phyloP scores from a whole-genome alignment of 2,329 filamentous ascomycete species.

The Periconia sp. region DNA sequence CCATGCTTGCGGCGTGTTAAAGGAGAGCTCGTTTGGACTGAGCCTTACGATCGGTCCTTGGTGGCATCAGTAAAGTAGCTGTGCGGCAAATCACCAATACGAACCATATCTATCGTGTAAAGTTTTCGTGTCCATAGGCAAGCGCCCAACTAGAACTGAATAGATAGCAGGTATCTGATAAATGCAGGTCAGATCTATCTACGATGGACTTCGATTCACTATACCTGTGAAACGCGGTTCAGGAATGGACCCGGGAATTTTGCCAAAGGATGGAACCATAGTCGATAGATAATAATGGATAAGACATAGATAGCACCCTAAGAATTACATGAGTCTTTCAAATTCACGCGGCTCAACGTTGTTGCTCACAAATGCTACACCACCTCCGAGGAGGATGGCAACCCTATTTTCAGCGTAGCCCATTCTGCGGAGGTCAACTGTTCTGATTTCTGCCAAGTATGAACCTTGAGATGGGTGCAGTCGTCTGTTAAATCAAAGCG shows the following conservation, averaged over 20 bases:
- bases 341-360: too few species aligned
- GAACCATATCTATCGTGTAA: conserved; percentile 31
- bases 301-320: too few species aligned
- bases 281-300: conserved; percentile 12
- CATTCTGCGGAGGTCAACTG: neutral
- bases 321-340: too few species aligned
- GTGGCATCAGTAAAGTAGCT: neutral
- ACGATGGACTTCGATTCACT: too few species aligned
- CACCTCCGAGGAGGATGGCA: neutral
- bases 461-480: too few species aligned
- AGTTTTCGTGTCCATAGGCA: conserved; percentile 23
- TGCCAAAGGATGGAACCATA: conserved; percentile 19
- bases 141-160: conserved; percentile 15
- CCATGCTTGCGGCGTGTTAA: conserved; percentile 49
- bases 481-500: too few species aligned
- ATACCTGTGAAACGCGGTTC: conserved; percentile 18
- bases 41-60: conserved; percentile 54
- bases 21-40: conserved; percentile 56
- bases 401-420: conserved; percentile 2
- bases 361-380: conserved; percentile 2
- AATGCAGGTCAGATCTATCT: too few species aligned
- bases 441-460: too few species aligned
- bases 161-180: conserved; percentile 21
- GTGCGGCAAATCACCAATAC: too few species aligned
- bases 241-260: conserved; percentile 19